Evolutionary conservation across 805 yeast genomes (phyloP).

Genomic region (Zygoascus ofunaensis): DNA sequence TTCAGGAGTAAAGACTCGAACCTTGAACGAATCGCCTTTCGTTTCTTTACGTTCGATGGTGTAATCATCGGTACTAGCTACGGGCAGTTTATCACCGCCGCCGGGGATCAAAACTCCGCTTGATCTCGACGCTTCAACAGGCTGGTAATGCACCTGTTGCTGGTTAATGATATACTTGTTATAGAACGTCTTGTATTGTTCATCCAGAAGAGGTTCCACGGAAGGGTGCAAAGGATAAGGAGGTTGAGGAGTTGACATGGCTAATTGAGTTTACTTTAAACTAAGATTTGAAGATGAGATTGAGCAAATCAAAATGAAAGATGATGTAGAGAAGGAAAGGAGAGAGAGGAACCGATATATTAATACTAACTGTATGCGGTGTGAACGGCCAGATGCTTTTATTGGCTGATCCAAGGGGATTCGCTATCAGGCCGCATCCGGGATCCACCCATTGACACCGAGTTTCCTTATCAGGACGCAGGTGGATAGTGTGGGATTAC

Average conservation of each 20-base stretch:
- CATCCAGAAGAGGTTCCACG: constrained; percentile 29
- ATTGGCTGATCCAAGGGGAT: too few relatives aligned
- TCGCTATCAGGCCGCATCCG: too few relatives aligned
- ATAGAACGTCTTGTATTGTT: constrained; percentile 33
- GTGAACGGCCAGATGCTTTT: too few relatives aligned
- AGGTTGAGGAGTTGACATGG: constrained; percentile 10
- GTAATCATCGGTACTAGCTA: constrained; percentile 7
- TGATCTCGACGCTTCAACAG: constrained; percentile 9
- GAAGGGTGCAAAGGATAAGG: constrained; percentile 29
- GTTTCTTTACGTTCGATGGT: constrained; percentile 23
- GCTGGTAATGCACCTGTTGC: constrained; percentile 12
- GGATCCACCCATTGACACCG: too few relatives aligned
- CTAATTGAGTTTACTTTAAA: too few relatives aligned
- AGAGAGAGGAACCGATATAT: too few relatives aligned
- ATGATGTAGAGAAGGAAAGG: too few relatives aligned
- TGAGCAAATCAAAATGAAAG: too few relatives aligned
- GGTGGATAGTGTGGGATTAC: too few relatives aligned
- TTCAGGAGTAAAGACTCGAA: constrained; percentile 33
- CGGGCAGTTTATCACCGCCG: constrained; percentile 7
- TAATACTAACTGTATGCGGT: too few relatives aligned
- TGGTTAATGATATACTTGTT: constrained; percentile 21
- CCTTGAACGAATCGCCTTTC: constrained; percentile 17
- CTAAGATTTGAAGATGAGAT: too few relatives aligned
- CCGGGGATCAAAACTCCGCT: constrained; percentile 11
- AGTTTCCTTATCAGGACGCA: too few relatives aligned